Evolutionary conservation across 805 yeast species (phyloP), one percentile per base, ranked within the genome.

Genomic region (Metschnikowia continentalis): DNA sequence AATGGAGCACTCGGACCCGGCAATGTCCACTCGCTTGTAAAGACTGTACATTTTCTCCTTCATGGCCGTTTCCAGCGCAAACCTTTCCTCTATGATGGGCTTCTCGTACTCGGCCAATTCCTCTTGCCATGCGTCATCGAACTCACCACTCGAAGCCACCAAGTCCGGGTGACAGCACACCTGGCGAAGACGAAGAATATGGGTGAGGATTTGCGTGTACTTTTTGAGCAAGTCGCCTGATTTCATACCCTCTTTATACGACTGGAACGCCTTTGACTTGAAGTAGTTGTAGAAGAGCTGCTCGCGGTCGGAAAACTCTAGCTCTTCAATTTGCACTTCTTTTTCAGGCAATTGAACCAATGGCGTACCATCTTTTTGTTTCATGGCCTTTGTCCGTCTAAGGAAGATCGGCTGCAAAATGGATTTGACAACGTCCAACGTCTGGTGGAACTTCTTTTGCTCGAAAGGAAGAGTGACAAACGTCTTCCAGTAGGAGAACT

Each of bases 341-440:
- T 89, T 90, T 0, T 80, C 75, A 0, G 98, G 98, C 26, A 92
- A 69, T 36, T 75, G 80, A 0, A 92, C 94, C 43, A 92, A 67
- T 1, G 86, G 83, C 22, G 77, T 74, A 0, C 97, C 97, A 59
- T 88, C 77, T 5, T 67, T 70, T 57, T 80, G 89, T 59, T 80
- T 86, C 89, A 90, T 92, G 54, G 77, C 80, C 60, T 92, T 92
- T 0, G 97, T 91, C 61, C 98, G 75, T 59, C 98, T 77, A 55
- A 92, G 66, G 32, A 90, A 72, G 0, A 92, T 77, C 0, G 97
- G 97, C 54, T 88, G 90, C 50, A 91, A 69, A 26, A 92, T 84
- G 0, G 94, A 81, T 61, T 88, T 89, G n/a, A 92, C 88, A 4
- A 90, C 86, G 56, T 83, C 86, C 61, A 91, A 75, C 0, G 97